Evolutionary conservation across 2,329 filamentous ascomycete genomes (phyloP).

Genomic region (Aschersonia sp.): DNA sequence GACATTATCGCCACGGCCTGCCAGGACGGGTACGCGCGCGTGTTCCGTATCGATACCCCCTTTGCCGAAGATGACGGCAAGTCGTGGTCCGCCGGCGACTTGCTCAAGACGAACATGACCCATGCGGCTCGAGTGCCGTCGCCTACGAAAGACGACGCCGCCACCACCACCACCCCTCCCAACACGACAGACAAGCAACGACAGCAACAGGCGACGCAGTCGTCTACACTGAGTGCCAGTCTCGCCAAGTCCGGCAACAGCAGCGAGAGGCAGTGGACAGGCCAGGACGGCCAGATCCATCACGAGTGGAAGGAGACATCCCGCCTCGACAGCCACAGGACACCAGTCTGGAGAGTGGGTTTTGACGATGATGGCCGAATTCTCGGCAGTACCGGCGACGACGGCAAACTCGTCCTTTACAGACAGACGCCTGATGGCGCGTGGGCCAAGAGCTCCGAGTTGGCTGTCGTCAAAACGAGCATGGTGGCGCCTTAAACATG

Average conservation of each 20-base stretch:
- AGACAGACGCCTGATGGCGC: constrained; percentile 41
- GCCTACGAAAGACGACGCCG: constrained; percentile 13
- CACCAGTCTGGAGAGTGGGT: constrained; percentile 61
- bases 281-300: constrained; percentile 49
- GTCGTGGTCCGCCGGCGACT: constrained; percentile 32
- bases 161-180: not conserved
- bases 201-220: constrained; percentile 15
- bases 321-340: constrained; percentile 51
- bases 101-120: constrained; percentile 16
- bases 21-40: constrained; percentile 77
- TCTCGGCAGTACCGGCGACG: constrained; percentile 62
- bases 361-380: constrained; percentile 61
- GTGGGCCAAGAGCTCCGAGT: constrained; percentile 46
- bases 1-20: constrained; percentile 86
- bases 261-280: constrained; percentile 36
- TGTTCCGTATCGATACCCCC: constrained; percentile 67
- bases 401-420: constrained; percentile 51
- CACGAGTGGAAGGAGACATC: constrained; percentile 52
- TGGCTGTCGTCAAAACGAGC: constrained; percentile 41
- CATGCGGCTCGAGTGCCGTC: constrained; percentile 10
- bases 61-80: constrained; percentile 29
- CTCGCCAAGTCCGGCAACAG: constrained; percentile 32
- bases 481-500: constrained; percentile 29
- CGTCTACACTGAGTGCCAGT: constrained; percentile 36
- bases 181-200: not conserved